phyloP scores from a whole-genome alignment of 768 basidiomycete genomes.

The Tulasnella sp. region DNA sequence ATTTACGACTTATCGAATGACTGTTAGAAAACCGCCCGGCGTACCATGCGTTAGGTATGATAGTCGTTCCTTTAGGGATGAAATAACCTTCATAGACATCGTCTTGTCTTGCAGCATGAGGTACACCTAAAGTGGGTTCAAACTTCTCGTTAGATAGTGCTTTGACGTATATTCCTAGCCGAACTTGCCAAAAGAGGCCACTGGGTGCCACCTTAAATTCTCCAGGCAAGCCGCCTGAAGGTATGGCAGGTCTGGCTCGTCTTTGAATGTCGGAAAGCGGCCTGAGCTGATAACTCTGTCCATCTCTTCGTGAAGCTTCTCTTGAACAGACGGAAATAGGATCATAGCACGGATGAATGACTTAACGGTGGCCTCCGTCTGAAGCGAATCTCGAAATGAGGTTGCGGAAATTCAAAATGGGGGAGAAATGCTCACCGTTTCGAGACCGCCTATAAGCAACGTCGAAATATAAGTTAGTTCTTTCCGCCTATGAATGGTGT shows the following conservation, averaged over 20 bases:
- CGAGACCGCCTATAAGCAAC: no score
- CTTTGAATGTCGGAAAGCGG: slow-evolving; percentile 46
- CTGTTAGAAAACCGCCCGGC: neutral
- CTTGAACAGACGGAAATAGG: slow-evolving; percentile 34
- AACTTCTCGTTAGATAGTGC: neutral
- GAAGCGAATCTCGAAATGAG: neutral
- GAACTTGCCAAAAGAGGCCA: slow-evolving; percentile 38
- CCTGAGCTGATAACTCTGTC: slow-evolving; percentile 44
- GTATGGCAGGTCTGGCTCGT: slow-evolving; percentile 46
- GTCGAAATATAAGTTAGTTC: no score
- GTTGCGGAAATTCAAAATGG: no score
- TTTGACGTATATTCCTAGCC: neutral
- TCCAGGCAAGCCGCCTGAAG: slow-evolving; percentile 49
- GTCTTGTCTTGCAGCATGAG: slow-evolving; percentile 21
- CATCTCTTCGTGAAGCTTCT: slow-evolving; percentile 47
- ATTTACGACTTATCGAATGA: neutral
- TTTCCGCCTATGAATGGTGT: no score
- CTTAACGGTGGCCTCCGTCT: neutral
- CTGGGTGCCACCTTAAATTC: slow-evolving; percentile 41
- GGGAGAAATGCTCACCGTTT: no score
- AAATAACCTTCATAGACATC: slow-evolving; percentile 33
- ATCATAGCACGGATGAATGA: neutral
- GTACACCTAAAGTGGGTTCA: neutral
- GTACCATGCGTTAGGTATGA: slow-evolving; percentile 21
- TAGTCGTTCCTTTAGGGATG: slow-evolving; percentile 19